A percentile compares a stretch with the other conserved stretches of the same genome.
Evolutionary conservation across 129 eudicot species (phyloP).

Genomic region (Apium graveolens): DNA sequence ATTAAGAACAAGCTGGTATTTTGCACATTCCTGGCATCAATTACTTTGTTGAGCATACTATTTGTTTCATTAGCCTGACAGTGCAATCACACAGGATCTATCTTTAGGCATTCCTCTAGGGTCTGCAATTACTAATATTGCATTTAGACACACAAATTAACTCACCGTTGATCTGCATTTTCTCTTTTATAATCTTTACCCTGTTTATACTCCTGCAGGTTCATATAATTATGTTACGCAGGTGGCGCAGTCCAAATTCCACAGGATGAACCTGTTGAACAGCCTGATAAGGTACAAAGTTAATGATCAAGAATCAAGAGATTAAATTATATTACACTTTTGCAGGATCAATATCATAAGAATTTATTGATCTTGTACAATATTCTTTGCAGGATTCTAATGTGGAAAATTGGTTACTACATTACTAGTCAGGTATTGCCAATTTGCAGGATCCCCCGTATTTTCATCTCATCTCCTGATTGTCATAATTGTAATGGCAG

Average conservation of each 20-base stretch:
- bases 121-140: too few species aligned
- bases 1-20: conserved; percentile 59
- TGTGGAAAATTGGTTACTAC: too few species aligned
- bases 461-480: too few species aligned
- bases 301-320: not conserved
- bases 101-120: conserved; percentile 61
- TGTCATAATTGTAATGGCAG: too few species aligned
- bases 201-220: not conserved
- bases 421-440: too few species aligned
- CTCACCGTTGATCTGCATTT: not conserved
- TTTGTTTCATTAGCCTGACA: not conserved
- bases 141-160: not conserved
- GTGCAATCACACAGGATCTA: conserved; percentile 28
- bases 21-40: not conserved
- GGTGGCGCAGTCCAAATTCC: not conserved
- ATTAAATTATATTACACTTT: not conserved
- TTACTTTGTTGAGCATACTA: not conserved
- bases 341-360: too few species aligned
- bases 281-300: not conserved
- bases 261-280: not conserved
- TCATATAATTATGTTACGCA: not conserved
- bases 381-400: too few species aligned
- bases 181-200: not conserved
- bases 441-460: too few species aligned
- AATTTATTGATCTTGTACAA: too few species aligned